phyloP scores from a whole-genome alignment of 306 rosid species.

The Casuarina glauca region DNA sequence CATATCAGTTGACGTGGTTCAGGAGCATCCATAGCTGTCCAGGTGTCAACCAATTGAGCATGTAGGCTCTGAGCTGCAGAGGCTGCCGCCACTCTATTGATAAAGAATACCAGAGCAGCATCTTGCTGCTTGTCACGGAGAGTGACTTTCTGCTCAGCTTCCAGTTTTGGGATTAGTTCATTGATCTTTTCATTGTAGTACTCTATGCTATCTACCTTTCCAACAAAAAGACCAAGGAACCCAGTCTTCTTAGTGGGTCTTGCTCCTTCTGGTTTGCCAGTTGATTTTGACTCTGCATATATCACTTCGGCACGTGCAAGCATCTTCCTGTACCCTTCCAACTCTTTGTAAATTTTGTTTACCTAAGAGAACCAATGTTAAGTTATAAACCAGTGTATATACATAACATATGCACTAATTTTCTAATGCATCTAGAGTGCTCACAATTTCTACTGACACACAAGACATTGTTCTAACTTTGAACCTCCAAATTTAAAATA shows the following conservation, averaged over 20 bases:
- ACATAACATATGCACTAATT: neutral
- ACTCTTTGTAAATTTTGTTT: slow-evolving; percentile 60
- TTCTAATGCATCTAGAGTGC: slow-evolving; percentile 11
- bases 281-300: slow-evolving; percentile 51
- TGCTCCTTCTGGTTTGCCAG: slow-evolving; percentile 69
- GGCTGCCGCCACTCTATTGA: slow-evolving; percentile 66
- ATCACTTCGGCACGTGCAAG: slow-evolving; percentile 67
- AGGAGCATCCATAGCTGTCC: too few species aligned
- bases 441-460: neutral
- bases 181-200: slow-evolving; percentile 59
- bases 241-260: slow-evolving; percentile 81
- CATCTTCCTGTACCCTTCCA: slow-evolving; percentile 77
- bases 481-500: neutral
- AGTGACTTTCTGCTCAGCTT: slow-evolving; percentile 77
- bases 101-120: slow-evolving; percentile 80
- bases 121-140: slow-evolving; percentile 79
- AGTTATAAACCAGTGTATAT: neutral
- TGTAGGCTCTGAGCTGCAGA: slow-evolving; percentile 89
- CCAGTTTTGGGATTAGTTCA: slow-evolving; percentile 59
- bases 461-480: neutral
- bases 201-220: slow-evolving; percentile 77
- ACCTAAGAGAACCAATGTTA: slow-evolving; percentile 47
- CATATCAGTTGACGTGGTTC: too few species aligned
- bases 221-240: slow-evolving; percentile 70
- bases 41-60: slow-evolving; percentile 64